phyloP scores from a whole-genome alignment of 2,329 filamentous ascomycete genomes.

The Cercospora sesami region DNA sequence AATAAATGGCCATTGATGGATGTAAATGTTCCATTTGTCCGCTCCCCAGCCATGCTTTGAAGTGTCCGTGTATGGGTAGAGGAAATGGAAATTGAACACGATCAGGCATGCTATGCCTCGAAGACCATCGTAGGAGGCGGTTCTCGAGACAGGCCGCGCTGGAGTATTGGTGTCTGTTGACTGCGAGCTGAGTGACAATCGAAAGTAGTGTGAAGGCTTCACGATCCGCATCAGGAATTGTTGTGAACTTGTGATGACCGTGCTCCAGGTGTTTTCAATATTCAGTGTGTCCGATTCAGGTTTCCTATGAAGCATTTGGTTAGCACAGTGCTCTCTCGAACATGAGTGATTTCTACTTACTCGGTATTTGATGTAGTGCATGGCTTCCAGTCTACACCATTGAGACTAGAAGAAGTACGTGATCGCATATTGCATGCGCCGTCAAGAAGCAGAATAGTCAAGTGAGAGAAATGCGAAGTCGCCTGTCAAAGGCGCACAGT shows the following conservation, averaged over 20 bases:
- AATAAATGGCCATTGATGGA: constrained; percentile 22
- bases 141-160: constrained; percentile 1
- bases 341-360: neutral
- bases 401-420: neutral
- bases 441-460: neutral
- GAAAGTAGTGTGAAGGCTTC: neutral
- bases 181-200: neutral
- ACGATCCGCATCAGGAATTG: neutral
- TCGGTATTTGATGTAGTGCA: neutral
- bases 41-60: constrained; percentile 14
- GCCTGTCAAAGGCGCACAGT: neutral
- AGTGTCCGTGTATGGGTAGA: constrained; percentile 18
- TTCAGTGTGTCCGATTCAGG: neutral
- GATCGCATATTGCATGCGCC: neutral
- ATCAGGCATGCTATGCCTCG: constrained; percentile 23
- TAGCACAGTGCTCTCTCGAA: neutral
- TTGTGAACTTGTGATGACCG: neutral
- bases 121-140: constrained; percentile 20
- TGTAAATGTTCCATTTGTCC: constrained; percentile 6
- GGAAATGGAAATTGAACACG: constrained; percentile 26
- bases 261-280: neutral
- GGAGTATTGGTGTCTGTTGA: neutral
- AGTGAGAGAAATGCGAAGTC: neutral
- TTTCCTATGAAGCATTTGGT: neutral
- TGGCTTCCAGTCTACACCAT: neutral